Conservation (phyloP, 1,284 basidiomycete species). For the Mycosarcoma maydis region DNA sequence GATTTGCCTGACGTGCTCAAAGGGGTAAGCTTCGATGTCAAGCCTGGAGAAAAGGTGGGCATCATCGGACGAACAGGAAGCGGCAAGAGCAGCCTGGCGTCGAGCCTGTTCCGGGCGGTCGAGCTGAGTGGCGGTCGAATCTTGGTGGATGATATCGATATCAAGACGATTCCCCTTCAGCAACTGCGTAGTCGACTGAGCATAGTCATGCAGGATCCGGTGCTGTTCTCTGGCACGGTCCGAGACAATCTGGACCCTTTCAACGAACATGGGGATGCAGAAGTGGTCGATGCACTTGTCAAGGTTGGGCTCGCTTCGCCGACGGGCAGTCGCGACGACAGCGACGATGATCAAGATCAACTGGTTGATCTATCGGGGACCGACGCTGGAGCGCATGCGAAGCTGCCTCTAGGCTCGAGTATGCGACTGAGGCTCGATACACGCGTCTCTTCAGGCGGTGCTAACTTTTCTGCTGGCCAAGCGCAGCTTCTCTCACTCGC, state of each 20-base stretch:
- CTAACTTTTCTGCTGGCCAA: constrained; percentile 86
- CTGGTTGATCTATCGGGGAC: constrained; percentile 67
- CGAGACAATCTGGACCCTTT: constrained; percentile 89
- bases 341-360: constrained; percentile 11
- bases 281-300: constrained; percentile 73
- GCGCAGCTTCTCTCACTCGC: constrained; percentile 83
- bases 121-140: constrained; percentile 56
- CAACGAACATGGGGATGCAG: constrained; percentile 80
- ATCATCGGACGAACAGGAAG: constrained; percentile 71
- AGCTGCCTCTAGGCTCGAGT: constrained; percentile 7
- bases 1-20: constrained; percentile 85
- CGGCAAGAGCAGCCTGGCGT: constrained; percentile 56
- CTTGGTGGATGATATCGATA: constrained; percentile 59
- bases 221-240: constrained; percentile 86
- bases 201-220: constrained; percentile 73
- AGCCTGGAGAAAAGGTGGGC: constrained; percentile 75
- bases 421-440: constrained; percentile 74
- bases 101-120: constrained; percentile 32
- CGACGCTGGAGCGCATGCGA: background rate
- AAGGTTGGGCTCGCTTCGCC: constrained; percentile 62
- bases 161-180: constrained; percentile 41
- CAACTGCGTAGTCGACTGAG: constrained; percentile 67
- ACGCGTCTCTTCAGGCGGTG: constrained; percentile 79
- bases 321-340: background rate
- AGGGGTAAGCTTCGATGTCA: constrained; percentile 78